These are phyloP conservation scores for Fusarium hainanense DNA, from an alignment of 2,329 filamentous ascomycete species.

Conservation along the genomic window DNA sequence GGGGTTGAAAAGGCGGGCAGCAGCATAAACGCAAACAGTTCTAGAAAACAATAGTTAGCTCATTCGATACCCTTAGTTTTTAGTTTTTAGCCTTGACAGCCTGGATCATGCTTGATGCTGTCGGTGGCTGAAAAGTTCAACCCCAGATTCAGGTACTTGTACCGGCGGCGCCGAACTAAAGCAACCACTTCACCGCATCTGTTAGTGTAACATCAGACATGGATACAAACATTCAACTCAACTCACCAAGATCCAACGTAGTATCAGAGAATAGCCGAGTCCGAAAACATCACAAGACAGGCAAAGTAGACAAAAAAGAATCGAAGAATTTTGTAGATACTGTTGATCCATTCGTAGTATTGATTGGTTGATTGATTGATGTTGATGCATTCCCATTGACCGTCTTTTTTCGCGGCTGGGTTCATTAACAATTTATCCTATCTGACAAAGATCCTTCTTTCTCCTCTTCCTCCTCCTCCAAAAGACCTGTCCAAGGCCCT, in stretches of 20 bases:
- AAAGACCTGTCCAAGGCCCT: conserved; percentile 40
- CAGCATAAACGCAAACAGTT: not conserved
- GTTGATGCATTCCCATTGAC: conserved; percentile 6
- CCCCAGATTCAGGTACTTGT: conserved; percentile 28
- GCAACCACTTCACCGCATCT: conserved; percentile 30
- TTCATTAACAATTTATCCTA: conserved; percentile 43
- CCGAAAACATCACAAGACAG: not conserved
- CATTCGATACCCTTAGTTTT: not conserved
- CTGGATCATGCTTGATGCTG: conserved; percentile 1
- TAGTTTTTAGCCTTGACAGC: not conserved
- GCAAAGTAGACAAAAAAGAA: not conserved
- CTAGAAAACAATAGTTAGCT: conserved; percentile 7
- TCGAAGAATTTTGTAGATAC: conserved; percentile 8
- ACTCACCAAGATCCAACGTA: not conserved
- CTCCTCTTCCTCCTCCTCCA: not conserved
- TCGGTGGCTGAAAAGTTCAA: conserved; percentile 28
- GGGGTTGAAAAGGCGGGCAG: not conserved
- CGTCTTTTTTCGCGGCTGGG: conserved; percentile 30
- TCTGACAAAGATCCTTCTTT: conserved; percentile 14
- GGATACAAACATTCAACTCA: not conserved
- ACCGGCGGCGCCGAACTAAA: conserved; percentile 23
- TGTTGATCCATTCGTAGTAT: conserved; percentile 33
- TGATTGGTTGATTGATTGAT: conserved; percentile 2
- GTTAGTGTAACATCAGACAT: not conserved
- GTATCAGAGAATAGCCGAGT: not conserved